Evolutionary conservation across 1,139 yeast species (phyloP).

Genomic region (Kluyveromyces sp.): DNA sequence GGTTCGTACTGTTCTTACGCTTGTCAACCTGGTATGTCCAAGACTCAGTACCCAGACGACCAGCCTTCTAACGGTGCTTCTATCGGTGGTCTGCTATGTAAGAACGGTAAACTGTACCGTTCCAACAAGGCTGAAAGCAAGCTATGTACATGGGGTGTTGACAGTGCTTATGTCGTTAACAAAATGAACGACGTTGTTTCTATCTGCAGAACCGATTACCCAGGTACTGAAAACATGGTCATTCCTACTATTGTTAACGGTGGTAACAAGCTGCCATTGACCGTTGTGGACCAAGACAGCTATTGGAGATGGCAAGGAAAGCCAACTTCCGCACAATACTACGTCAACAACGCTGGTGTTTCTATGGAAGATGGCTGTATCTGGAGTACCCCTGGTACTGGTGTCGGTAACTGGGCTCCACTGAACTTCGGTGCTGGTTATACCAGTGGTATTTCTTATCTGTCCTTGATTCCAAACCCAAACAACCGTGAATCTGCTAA

Average conservation of each 20-base stretch:
- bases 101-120: constrained; percentile 62
- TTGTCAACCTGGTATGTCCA: constrained; percentile 86
- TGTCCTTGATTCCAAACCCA: constrained; percentile 78
- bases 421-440: constrained; percentile 72
- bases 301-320: constrained; percentile 64
- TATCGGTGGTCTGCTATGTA: constrained; percentile 71
- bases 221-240: constrained; percentile 85
- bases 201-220: constrained; percentile 81
- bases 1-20: constrained; percentile 81
- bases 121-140: constrained; percentile 50
- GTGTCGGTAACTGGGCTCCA: constrained; percentile 82
- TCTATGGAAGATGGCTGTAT: constrained; percentile 65
- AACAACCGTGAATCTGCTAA: constrained; percentile 57
- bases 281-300: constrained; percentile 56
- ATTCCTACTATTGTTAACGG: constrained; percentile 65
- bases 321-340: constrained; percentile 68
- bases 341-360: constrained; percentile 77
- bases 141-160: constrained; percentile 74
- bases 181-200: constrained; percentile 55
- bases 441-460: constrained; percentile 54
- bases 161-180: constrained; percentile 54
- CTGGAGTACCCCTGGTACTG: constrained; percentile 63
- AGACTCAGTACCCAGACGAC: constrained; percentile 74
- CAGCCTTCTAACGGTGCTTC: constrained; percentile 74
- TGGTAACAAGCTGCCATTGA: constrained; percentile 50